Evolutionary conservation across 257 asterid species (phyloP), one percentile per base, ranked within the genome.

Genomic region (Solanum gracilifrons): DNA sequence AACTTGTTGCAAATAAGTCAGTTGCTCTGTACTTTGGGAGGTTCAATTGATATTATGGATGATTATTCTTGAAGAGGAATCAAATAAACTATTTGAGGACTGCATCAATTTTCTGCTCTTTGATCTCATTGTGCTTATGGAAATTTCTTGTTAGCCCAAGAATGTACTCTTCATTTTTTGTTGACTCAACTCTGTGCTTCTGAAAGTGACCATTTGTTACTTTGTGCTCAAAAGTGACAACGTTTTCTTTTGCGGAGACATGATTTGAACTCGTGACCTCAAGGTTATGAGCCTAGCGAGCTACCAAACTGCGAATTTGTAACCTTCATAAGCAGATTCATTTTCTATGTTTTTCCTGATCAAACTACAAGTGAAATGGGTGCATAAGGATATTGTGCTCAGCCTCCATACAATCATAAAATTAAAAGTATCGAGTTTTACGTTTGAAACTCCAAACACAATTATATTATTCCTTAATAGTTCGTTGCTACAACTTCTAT

Each of bases 391-490:
- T 58, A 21, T 21, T 55, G 66, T 55, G 66, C 2, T 55, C 2
- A 0, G 66, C 64, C 10, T 55, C 5, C 2, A 3, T 55, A 18
- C 64, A 55, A 20, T 55, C 25, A 20, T 6, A 55, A 55, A 55
- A 2, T 55, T 18, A 0, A 2, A 20, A 55, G 4, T 48, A 7
- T 0, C 0, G 5, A 55, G 25, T 7, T 55, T 0, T 55, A 55
- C 2, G 5, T 7, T 0, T 58, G 66, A 58, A 58, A 58, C 12
- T 7, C 0, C 66, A 21, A 21, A 58, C 66, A 62, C 29, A 62
- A 62, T 23, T 10, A 60, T 60, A 62, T 23, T 10, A 60, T 60
- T 23, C 25, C 27, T 4, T 60, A 60, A 15, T 60, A 60, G 6
- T 0, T 9, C 29, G 6, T 60, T 60, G 31, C 5, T 62, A 62